phyloP scores from a whole-genome alignment of 805 yeast species.

The Saccharomycopsis javanensis region DNA sequence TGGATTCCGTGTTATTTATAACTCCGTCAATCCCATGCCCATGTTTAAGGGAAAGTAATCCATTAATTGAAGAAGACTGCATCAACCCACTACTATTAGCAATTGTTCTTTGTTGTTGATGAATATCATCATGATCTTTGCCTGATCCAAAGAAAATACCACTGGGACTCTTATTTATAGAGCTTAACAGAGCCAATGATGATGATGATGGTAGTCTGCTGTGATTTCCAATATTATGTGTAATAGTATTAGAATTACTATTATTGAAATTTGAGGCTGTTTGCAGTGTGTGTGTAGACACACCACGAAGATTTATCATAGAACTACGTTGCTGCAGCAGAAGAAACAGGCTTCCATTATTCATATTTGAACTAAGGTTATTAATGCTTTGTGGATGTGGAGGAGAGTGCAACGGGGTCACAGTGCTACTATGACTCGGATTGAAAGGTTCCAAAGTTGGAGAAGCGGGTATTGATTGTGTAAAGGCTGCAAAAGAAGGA shows the following conservation, averaged over 20 bases:
- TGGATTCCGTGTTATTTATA: not conserved
- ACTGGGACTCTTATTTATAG: slow-evolving; percentile 5
- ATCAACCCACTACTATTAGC: not conserved
- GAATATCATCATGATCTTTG: not conserved
- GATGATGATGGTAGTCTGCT: not conserved
- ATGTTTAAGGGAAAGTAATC: slow-evolving; percentile 16
- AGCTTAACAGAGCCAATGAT: slow-evolving; percentile 7
- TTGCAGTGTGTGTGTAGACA: not conserved
- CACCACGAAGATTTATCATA: not conserved
- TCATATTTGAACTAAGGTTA: not conserved
- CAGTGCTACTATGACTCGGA: not conserved
- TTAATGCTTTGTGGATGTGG: not conserved
- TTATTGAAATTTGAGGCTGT: not conserved
- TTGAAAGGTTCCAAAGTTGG: slow-evolving; percentile 11
- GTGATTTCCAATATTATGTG: not conserved
- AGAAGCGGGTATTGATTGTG: slow-evolving; percentile 15
- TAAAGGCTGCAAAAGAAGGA: slow-evolving; percentile 12
- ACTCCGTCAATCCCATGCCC: slow-evolving; percentile 6
- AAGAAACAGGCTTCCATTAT: not conserved
- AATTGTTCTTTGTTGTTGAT: not conserved
- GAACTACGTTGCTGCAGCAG: not conserved
- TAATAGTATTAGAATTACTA: not conserved
- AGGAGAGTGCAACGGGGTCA: not conserved
- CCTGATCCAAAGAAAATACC: slow-evolving; percentile 19
- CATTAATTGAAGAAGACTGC: slow-evolving; percentile 9